phyloP scores from a whole-genome alignment of 2,329 filamentous ascomycete species.

The Parastagonospora nodorum region DNA sequence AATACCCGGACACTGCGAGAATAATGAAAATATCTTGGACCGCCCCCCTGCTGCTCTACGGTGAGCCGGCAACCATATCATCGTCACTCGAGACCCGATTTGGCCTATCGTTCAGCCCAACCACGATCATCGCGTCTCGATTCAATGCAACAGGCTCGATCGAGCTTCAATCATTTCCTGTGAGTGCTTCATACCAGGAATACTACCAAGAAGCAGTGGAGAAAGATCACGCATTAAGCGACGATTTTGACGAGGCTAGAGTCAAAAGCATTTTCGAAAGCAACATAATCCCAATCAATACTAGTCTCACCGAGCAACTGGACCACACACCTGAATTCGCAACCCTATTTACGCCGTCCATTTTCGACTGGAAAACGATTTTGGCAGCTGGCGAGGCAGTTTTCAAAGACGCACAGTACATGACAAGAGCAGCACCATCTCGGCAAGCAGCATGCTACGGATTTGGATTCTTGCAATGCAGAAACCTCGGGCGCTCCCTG shows the following conservation, averaged over 20 bases:
- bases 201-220: background rate
- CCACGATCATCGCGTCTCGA: conserved; percentile 1
- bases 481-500: background rate
- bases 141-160: background rate
- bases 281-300: background rate
- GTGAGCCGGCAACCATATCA: background rate
- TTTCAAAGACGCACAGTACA: background rate
- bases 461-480: background rate
- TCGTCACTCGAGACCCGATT: background rate
- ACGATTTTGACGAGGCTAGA: background rate
- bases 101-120: conserved; percentile 1
- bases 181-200: background rate
- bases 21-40: no score
- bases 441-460: background rate
- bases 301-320: background rate
- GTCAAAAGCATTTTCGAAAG: background rate
- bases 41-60: no score
- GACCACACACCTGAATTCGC: background rate
- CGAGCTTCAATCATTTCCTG: background rate
- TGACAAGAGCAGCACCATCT: background rate
- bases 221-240: background rate
- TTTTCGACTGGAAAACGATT: background rate
- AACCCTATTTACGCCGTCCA: background rate
- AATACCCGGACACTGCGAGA: no score
- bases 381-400: background rate